These are phyloP conservation scores for Cyphellophora europaea DNA, from an alignment of 2,329 filamentous ascomycete genomes.

Conservation along the genomic window DNA sequence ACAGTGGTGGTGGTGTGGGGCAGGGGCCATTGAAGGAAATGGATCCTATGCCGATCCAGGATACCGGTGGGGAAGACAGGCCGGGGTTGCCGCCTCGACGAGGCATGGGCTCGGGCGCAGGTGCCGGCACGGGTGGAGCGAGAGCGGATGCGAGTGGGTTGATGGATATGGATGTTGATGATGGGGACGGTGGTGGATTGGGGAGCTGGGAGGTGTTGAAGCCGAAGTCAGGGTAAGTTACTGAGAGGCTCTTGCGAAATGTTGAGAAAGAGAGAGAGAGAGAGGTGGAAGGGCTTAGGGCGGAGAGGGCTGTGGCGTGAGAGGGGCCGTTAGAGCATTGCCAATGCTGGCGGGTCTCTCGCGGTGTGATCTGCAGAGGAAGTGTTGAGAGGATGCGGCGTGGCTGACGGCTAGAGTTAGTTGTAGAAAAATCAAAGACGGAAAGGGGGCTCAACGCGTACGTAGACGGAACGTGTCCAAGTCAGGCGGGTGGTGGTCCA, in stretches of 20 bases:
- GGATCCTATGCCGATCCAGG: not conserved
- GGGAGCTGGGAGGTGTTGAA: not conserved
- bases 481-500: too few relatives aligned
- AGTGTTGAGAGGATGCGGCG: not conserved
- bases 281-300: too few relatives aligned
- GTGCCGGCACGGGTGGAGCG: too few relatives aligned
- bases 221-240: not conserved
- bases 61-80: slow-evolving; percentile 1
- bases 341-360: too few relatives aligned
- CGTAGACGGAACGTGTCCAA: too few relatives aligned
- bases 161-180: slow-evolving; percentile 1
- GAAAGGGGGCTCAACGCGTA: too few relatives aligned
- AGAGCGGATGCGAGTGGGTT: not conserved
- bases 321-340: too few relatives aligned
- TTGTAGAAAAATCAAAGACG: too few relatives aligned
- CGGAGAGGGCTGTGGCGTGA: too few relatives aligned
- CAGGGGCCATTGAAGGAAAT: not conserved
- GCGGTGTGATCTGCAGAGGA: too few relatives aligned
- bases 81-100: slow-evolving; percentile 1
- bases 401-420: too few relatives aligned
- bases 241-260: not conserved
- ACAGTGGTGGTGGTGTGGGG: not conserved
- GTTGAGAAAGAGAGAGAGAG: not conserved
- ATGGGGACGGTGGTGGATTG: not conserved
- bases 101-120: too few relatives aligned